These are phyloP conservation scores for Teunomyces atbi DNA, from an alignment of 805 yeast species.

Conservation along the genomic window DNA sequence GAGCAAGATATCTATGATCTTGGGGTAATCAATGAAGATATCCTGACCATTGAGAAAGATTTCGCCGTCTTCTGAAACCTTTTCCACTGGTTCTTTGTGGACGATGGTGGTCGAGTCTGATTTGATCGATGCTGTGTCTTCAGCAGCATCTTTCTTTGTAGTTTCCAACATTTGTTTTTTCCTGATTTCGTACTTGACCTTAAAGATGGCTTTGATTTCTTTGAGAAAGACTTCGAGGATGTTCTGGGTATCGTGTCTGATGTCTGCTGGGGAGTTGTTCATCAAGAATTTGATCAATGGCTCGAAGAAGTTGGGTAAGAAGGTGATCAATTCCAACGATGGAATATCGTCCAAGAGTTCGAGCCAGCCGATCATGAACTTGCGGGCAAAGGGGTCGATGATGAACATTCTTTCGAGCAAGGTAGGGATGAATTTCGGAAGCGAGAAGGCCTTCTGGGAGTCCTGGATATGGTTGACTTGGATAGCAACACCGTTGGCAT, in stretches of 20 bases:
- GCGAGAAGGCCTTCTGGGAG: constrained; percentile 69
- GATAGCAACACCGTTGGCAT: constrained; percentile 55
- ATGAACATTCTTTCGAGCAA: constrained; percentile 88
- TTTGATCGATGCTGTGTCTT: constrained; percentile 21
- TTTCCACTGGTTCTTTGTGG: constrained; percentile 32
- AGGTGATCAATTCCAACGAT: constrained; percentile 81
- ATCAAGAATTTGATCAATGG: constrained; percentile 72
- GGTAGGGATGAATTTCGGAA: constrained; percentile 88
- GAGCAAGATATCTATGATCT: constrained; percentile 77
- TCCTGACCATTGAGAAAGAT: constrained; percentile 58
- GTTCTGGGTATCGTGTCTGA: constrained; percentile 78
- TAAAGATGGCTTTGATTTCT: constrained; percentile 76
- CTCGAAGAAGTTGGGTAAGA: constrained; percentile 84
- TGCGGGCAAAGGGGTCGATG: constrained; percentile 87
- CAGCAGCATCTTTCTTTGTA: constrained; percentile 8
- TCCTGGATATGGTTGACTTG: constrained; percentile 61
- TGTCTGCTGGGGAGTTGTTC: constrained; percentile 83
- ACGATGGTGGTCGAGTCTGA: constrained; percentile 26
- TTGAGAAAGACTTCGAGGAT: constrained; percentile 71
- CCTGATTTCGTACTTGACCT: constrained; percentile 56
- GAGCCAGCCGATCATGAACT: constrained; percentile 91
- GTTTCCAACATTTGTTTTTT: constrained; percentile 19
- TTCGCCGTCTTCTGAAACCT: constrained; percentile 18
- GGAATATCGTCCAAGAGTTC: constrained; percentile 91
- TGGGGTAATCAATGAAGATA: constrained; percentile 73